A percentile compares a stretch with the other conserved stretches of the same genome.
phyloP scores from a whole-genome alignment of 1,284 basidiomycete species.

The Porogramme epimiltina region DNA sequence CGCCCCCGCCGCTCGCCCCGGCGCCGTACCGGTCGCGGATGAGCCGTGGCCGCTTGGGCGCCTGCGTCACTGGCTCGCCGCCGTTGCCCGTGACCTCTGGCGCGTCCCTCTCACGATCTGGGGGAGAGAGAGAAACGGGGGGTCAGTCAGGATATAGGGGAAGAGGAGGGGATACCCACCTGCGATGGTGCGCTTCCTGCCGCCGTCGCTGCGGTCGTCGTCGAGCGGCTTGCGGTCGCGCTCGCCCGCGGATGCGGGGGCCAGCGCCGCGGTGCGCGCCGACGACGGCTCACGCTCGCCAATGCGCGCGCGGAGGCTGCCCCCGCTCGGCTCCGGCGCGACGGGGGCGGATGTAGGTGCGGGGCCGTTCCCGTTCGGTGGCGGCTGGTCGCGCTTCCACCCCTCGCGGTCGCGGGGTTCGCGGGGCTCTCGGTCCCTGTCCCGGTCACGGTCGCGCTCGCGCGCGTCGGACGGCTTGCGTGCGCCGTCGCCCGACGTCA shows the following conservation, averaged over 20 bases:
- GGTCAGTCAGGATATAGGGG: background rate
- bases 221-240: conserved; percentile 34
- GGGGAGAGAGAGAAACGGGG: conserved; percentile 5
- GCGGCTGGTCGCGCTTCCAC: conserved; percentile 29
- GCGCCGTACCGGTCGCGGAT: conserved; percentile 45
- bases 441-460: conserved; percentile 32
- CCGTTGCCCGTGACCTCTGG: conserved; percentile 27
- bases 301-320: conserved; percentile 69
- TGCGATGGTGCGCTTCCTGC: conserved; percentile 65
- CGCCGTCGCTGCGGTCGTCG: conserved; percentile 59
- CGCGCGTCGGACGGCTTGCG: conserved; percentile 26
- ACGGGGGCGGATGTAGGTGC: too few relatives aligned
- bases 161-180: conserved; percentile 44
- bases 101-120: conserved; percentile 55
- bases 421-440: conserved; percentile 5
- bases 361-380: too few relatives aligned
- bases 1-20: conserved; percentile 32
- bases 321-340: conserved; percentile 23
- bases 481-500: conserved; percentile 40
- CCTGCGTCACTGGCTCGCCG: conserved; percentile 23
- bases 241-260: background rate
- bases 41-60: conserved; percentile 39
- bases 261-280: conserved; percentile 31
- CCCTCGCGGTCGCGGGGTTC: background rate
- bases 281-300: conserved; percentile 37